These are phyloP conservation scores for Leucaena leucocephala DNA, from an alignment of 306 rosid species.

Conservation along the genomic window DNA sequence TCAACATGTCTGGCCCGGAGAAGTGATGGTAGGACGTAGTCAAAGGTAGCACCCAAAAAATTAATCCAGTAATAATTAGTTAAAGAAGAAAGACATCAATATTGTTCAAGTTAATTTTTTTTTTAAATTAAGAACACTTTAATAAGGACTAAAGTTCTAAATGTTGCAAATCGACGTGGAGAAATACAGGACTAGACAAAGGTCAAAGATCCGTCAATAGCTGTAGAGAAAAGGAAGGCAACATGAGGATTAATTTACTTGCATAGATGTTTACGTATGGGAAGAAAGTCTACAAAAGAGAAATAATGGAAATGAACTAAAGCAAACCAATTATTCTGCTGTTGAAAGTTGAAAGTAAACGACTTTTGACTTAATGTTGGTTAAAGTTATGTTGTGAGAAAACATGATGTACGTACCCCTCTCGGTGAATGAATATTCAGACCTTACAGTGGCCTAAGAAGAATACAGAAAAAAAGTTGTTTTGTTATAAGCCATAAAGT, in stretches of 20 bases:
- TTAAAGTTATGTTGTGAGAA: constrained; percentile 10
- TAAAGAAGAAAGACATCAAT: background rate
- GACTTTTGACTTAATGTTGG: constrained; percentile 19
- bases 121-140: background rate
- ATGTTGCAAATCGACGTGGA: background rate
- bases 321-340: constrained; percentile 36
- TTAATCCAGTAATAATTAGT: background rate
- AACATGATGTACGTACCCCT: background rate
- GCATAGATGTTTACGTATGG: background rate
- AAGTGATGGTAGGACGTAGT: background rate
- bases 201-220: background rate
- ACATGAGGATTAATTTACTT: background rate
- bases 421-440: constrained; percentile 8
- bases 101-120: background rate
- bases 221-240: background rate
- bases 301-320: background rate
- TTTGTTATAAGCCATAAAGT: constrained; percentile 7
- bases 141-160: background rate
- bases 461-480: constrained; percentile 37
- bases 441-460: constrained; percentile 42
- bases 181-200: background rate
- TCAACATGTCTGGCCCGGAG: background rate
- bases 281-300: constrained; percentile 5
- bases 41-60: background rate
- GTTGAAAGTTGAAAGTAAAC: constrained; percentile 43